phyloP scores from a whole-genome alignment of 371 early-diverging fungal genomes.

The Amoeboaphelidium protococcarum region DNA sequence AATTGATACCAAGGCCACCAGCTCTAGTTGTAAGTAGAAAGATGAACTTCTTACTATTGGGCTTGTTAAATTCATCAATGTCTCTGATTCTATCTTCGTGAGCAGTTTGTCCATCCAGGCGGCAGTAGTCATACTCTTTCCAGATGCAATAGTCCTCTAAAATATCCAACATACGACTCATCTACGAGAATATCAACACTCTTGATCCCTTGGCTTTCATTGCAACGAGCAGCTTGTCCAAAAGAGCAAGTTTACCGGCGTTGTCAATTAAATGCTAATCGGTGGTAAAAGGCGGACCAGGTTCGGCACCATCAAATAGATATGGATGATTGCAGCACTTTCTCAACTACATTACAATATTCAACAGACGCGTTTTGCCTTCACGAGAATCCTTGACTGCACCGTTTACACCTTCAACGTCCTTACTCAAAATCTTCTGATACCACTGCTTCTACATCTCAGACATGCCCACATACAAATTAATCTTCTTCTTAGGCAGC shows the following conservation, averaged over 20 bases:
- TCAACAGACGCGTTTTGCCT: constrained; percentile 68
- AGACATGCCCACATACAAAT: constrained; percentile 83
- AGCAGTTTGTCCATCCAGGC: constrained; percentile 90
- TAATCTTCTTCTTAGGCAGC: constrained; percentile 85
- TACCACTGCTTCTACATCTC: constrained; percentile 94
- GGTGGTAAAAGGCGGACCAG: constrained; percentile 82
- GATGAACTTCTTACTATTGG: constrained; percentile 71
- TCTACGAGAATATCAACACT: constrained; percentile 89
- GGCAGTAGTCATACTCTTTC: constrained; percentile 72
- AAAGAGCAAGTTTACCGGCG: constrained; percentile 82
- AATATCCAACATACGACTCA: constrained; percentile 93
- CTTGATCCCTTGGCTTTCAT: constrained; percentile 77
- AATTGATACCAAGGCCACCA: constrained; percentile 96
- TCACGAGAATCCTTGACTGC: constrained; percentile 16
- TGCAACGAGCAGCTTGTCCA: constrained; percentile 68
- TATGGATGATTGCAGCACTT: constrained; percentile 98
- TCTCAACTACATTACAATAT: constrained; percentile 97
- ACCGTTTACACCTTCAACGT: constrained; percentile 85
- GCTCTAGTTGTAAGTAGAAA: constrained; percentile 94
- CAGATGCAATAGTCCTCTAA: constrained; percentile 93
- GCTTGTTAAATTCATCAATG: constrained; percentile 87
- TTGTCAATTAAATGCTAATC: constrained; percentile 90
- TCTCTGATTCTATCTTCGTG: constrained; percentile 75
- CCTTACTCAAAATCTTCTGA: constrained; percentile 84
- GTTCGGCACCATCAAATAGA: constrained; percentile 76